These are phyloP conservation scores for Funneliformis geosporum DNA, from an alignment of 192 early-diverging fungal species.

Conservation along the genomic window DNA sequence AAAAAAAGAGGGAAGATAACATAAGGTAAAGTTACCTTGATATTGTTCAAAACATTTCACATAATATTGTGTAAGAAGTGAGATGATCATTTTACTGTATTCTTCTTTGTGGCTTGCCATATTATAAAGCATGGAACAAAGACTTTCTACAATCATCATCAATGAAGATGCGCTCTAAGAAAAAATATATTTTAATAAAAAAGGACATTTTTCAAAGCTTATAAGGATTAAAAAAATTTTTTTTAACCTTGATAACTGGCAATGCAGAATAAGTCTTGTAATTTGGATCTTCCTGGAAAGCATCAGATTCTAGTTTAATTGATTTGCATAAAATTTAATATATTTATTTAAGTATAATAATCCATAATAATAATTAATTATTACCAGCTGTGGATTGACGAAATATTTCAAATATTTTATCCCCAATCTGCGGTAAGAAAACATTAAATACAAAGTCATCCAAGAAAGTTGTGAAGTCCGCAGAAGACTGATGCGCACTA, in stretches of 20 bases:
- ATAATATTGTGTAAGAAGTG: slow-evolving; percentile 63
- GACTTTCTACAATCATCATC: slow-evolving; percentile 59
- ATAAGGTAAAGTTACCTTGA: slow-evolving; percentile 38
- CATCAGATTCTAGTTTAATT: slow-evolving; percentile 39
- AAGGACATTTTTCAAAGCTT: neutral
- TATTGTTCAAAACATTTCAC: slow-evolving; percentile 68
- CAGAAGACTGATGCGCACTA: slow-evolving; percentile 41
- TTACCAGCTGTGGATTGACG: slow-evolving; percentile 65
- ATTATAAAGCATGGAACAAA: slow-evolving; percentile 59
- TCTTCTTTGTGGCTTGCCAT: slow-evolving; percentile 75
- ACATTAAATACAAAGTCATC: slow-evolving; percentile 80
- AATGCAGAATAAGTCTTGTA: slow-evolving; percentile 57
- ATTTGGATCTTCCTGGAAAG: slow-evolving; percentile 51
- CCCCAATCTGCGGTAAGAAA: slow-evolving; percentile 83
- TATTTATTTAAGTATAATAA: neutral
- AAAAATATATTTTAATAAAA: neutral
- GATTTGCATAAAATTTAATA: neutral
- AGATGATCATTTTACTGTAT: slow-evolving; percentile 70
- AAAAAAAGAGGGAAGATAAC: slow-evolving; percentile 17
- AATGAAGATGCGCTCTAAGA: slow-evolving; percentile 63
- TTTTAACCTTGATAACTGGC: slow-evolving; percentile 76
- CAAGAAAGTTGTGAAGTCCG: slow-evolving; percentile 64
- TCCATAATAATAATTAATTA: neutral
- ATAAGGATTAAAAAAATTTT: neutral
- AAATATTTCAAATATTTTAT: slow-evolving; percentile 76